Conservation (phyloP, 192 early-diverging fungal genomes). For the Backusella circina region DNA sequence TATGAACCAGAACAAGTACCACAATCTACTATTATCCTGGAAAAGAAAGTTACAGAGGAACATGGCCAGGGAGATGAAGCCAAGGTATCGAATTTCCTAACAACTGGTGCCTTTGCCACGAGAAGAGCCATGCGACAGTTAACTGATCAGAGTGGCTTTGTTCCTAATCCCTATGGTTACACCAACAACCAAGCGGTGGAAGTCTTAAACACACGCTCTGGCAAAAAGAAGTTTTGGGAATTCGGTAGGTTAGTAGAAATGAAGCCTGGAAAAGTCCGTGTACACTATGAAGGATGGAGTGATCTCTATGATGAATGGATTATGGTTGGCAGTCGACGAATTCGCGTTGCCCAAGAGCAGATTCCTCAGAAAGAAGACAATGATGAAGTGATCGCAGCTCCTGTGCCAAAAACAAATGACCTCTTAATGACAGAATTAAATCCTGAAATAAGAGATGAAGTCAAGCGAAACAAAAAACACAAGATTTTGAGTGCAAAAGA, state of each 20-base stretch:
- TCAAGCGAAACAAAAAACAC: conserved; percentile 1
- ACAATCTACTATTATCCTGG: neutral
- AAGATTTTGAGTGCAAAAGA: conserved; percentile 23
- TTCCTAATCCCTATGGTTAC: conserved; percentile 48
- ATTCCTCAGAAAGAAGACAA: neutral
- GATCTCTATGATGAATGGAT: conserved; percentile 55
- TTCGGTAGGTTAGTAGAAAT: conserved; percentile 38
- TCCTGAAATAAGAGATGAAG: conserved; percentile 27
- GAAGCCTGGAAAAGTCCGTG: conserved; percentile 38
- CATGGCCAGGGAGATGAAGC: neutral
- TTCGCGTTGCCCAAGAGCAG: conserved; percentile 13
- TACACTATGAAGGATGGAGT: conserved; percentile 54
- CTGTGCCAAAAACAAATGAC: conserved; percentile 18
- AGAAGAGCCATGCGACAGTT: conserved; percentile 42
- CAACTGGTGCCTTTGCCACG: conserved; percentile 50
- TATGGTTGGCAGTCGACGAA: conserved; percentile 41
- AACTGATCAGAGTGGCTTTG: conserved; percentile 33
- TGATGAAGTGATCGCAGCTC: neutral
- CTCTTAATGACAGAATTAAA: conserved; percentile 21
- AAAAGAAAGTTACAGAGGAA: neutral
- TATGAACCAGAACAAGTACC: neutral
- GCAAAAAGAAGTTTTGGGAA: conserved; percentile 40
- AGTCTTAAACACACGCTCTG: conserved; percentile 33
- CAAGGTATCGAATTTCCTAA: conserved; percentile 24
- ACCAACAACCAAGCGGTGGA: conserved; percentile 33